phyloP scores from a whole-genome alignment of 2,329 filamentous ascomycete species.

The Cladorrhinum sp. region DNA sequence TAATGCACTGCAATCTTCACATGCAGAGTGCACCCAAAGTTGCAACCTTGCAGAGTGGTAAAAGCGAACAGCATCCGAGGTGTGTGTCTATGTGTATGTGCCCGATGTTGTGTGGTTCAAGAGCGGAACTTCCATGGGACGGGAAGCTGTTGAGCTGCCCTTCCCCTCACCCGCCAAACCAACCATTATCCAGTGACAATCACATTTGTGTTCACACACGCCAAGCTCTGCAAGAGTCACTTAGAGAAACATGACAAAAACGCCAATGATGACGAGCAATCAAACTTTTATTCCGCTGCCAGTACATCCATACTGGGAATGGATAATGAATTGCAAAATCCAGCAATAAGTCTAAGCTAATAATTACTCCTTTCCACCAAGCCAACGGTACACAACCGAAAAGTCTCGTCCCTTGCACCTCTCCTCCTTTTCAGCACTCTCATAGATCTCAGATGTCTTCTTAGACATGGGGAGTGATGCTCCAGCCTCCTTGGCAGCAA shows the following conservation, averaged over 20 bases:
- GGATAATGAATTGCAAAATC: no score
- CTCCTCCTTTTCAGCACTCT: constrained; percentile 59
- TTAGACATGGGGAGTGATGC: constrained; percentile 64
- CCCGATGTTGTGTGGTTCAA: no score
- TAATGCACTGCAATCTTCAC: no score
- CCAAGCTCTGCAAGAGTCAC: background rate
- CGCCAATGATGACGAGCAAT: background rate
- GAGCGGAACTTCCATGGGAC: no score
- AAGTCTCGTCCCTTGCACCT: constrained; percentile 70
- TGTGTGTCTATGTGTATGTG: no score
- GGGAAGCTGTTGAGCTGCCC: no score
- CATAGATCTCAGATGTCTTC: constrained; percentile 65
- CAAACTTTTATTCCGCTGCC: background rate
- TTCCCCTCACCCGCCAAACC: background rate
- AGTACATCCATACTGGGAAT: no score
- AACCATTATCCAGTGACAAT: background rate
- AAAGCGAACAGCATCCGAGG: no score
- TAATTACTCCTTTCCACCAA: constrained; percentile 52
- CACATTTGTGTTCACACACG: background rate
- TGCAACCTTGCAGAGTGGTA: no score
- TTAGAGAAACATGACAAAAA: background rate
- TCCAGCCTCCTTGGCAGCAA: constrained; percentile 66
- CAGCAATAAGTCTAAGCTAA: background rate
- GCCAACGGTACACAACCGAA: constrained; percentile 74
- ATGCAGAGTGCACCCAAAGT: no score